These are phyloP conservation scores for Chalciporus chontae DNA, from an alignment of 768 basidiomycete genomes.

Conservation along the genomic window DNA sequence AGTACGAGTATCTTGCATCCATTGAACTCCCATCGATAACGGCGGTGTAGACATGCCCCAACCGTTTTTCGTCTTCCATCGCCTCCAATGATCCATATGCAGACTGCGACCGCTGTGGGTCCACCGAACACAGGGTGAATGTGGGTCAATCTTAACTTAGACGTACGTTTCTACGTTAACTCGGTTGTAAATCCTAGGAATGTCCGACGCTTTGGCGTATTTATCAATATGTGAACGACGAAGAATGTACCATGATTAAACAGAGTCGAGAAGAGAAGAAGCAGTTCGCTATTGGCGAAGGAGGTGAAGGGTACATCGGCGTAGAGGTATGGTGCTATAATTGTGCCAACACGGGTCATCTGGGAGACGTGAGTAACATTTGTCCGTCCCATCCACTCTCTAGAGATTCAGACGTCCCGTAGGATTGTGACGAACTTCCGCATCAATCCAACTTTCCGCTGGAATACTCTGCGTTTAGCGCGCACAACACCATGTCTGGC, in stretches of 20 bases:
- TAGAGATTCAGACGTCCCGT: not conserved
- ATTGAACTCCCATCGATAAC: not conserved
- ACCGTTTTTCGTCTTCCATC: constrained; percentile 38
- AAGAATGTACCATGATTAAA: constrained; percentile 45
- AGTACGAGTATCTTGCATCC: constrained; percentile 31
- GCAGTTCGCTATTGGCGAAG: constrained; percentile 52
- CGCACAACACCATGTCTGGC: constrained; percentile 54
- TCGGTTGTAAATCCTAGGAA: constrained; percentile 48
- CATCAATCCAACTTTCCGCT: constrained; percentile 39
- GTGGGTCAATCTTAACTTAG: constrained; percentile 35
- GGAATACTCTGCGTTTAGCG: constrained; percentile 68
- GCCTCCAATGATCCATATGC: constrained; percentile 28
- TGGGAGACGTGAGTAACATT: constrained; percentile 64
- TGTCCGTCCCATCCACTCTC: not conserved
- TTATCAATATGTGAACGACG: constrained; percentile 65
- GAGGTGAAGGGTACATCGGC: constrained; percentile 78
- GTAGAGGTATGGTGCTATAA: constrained; percentile 79
- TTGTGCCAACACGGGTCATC: constrained; percentile 69
- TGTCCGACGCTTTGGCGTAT: constrained; percentile 81
- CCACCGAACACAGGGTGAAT: constrained; percentile 57
- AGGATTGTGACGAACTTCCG: constrained; percentile 59
- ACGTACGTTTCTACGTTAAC: not conserved
- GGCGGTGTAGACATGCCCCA: constrained; percentile 61
- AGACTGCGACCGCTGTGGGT: constrained; percentile 70
- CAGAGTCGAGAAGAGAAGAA: constrained; percentile 47